phyloP scores from a whole-genome alignment of 345 rosid genomes.

The Salix exigua region DNA sequence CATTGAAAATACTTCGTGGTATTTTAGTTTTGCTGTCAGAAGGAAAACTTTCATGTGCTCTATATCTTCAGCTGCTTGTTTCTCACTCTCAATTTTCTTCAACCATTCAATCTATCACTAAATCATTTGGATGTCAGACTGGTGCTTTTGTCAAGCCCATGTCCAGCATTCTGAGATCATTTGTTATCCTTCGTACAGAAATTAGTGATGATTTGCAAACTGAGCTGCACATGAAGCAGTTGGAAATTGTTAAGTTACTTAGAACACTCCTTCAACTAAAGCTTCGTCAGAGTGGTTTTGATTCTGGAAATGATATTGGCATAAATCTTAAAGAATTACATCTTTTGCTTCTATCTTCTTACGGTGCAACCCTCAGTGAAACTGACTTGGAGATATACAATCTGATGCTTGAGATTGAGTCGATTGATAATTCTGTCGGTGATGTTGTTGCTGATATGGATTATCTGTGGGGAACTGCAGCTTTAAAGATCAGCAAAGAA shows the following conservation, averaged over 20 bases:
- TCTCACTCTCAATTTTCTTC: constrained; percentile 79
- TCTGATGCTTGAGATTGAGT: constrained; percentile 61
- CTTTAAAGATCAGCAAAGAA: constrained; percentile 53
- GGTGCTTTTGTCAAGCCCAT: constrained; percentile 60
- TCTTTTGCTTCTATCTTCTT: constrained; percentile 70
- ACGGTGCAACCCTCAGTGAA: constrained; percentile 76
- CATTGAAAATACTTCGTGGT: constrained; percentile 48
- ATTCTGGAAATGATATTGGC: constrained; percentile 46
- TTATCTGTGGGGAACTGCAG: constrained; percentile 80
- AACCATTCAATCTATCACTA: constrained; percentile 42
- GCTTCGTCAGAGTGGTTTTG: constrained; percentile 14
- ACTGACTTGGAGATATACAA: constrained; percentile 67
- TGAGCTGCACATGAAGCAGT: constrained; percentile 32
- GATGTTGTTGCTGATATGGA: constrained; percentile 44
- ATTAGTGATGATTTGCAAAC: constrained; percentile 27
- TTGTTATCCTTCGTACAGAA: constrained; percentile 32
- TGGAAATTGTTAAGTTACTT: constrained; percentile 71
- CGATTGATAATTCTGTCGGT: constrained; percentile 30
- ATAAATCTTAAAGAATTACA: constrained; percentile 64
- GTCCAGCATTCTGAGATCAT: constrained; percentile 67
- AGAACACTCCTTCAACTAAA: constrained; percentile 45
- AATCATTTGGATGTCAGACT: constrained; percentile 34
- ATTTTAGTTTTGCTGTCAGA: constrained; percentile 49
- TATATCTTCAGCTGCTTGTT: constrained; percentile 64
- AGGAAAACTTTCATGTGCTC: constrained; percentile 47